Evolutionary conservation across 192 early-diverging fungal genomes (phyloP).

Genomic region (Glomus cerebriforme): DNA sequence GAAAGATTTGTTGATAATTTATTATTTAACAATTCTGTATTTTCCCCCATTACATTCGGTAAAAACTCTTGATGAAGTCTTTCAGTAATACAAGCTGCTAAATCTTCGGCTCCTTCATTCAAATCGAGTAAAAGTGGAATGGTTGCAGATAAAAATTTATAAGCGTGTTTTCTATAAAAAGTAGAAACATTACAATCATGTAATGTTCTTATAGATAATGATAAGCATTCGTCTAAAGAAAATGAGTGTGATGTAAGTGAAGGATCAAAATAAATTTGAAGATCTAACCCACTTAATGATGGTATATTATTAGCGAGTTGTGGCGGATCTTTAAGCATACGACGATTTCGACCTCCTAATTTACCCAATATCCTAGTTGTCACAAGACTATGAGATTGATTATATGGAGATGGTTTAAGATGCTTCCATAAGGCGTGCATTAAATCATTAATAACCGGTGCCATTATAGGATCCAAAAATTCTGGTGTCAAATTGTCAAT

Average conservation of each 20-base stretch:
- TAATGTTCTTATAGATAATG: conserved; percentile 55
- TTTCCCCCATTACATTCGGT: neutral
- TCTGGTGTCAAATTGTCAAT: conserved; percentile 98
- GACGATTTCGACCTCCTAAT: conserved; percentile 94
- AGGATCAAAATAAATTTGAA: conserved; percentile 61
- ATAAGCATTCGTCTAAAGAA: conserved; percentile 60
- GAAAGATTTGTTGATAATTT: neutral
- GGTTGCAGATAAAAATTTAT: conserved; percentile 68
- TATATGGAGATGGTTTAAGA: conserved; percentile 85
- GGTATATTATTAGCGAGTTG: conserved; percentile 47
- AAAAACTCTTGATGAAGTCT: conserved; percentile 38
- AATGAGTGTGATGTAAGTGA: conserved; percentile 50
- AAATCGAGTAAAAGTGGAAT: conserved; percentile 69
- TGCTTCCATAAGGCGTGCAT: conserved; percentile 95
- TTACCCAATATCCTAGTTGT: conserved; percentile 95
- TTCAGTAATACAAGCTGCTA: conserved; percentile 36
- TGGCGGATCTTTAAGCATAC: conserved; percentile 76
- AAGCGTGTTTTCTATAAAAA: conserved; percentile 62
- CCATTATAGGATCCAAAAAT: conserved; percentile 95
- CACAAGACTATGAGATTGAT: conserved; percentile 76
- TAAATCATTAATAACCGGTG: conserved; percentile 89
- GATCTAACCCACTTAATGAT: conserved; percentile 58
- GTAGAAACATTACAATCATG: conserved; percentile 51
- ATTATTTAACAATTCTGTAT: conserved; percentile 1
- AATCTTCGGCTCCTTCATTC: conserved; percentile 51